Base-by-base conservation (phyloP, 257 asterid genomes). In the Phtheirospermum japonicum region DNA sequence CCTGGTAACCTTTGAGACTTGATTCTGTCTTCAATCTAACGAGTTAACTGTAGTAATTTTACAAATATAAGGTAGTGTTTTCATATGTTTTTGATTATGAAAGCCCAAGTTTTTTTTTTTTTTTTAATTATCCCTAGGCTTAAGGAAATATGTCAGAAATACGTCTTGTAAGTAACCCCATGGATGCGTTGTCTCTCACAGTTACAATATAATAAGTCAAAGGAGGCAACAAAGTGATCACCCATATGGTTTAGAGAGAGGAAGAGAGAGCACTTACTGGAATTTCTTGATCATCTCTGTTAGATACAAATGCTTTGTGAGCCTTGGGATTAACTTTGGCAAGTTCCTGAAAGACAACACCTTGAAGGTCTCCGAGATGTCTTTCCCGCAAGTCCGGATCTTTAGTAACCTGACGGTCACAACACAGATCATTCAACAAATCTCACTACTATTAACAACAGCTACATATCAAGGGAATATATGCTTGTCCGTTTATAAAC, bases 321-420 rank as follows among this genome's bases (percentile, higher is more conserved):
- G 89, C 96, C 63, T 72, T 73, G 0, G 84, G 76, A 42, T 67
- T 70, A 57, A 31, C 45, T 69, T 64, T 76, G 19, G 82, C 81
- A 57, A 72, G 68, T 69, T 89, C 89, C 5, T 56, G 72, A 45
- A 66, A 73, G 46, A 78, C 59, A 51, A 72, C 73, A 48, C 99
- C 99, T 82, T 92, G 95, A 71, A 92, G 85, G 73, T 80, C 94
- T 49, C 99, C 99, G 48, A 84, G 73, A 77, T 92, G 88, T 60
- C 96, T 89, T 73, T 89, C 99, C 71, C 97, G 82, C 62, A 89
- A 78, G 65, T 63, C 83, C 7, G 80, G 81, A 36, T 83, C 94
- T 83, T 78, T 89, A 64, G 61, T 69, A 54, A 89, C 95, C 99
- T 86, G 78, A 70, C 43, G 54, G 56, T 50, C 50, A 57, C 34